phyloP scores from a whole-genome alignment of 768 basidiomycete genomes.

The Tylopilus felleus region DNA sequence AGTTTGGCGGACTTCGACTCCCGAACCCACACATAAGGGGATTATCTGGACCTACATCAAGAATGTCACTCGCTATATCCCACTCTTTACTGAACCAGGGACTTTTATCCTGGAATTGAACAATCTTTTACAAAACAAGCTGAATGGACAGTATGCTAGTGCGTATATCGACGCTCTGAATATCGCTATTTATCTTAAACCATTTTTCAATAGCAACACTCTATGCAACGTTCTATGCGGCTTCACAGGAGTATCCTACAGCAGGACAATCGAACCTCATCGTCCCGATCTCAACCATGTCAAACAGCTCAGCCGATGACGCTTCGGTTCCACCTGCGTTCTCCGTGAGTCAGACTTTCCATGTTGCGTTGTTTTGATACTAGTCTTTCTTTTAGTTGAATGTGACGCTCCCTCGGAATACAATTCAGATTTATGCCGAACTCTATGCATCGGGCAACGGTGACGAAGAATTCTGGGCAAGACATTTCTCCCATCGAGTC shows the following conservation, averaged over 20 bases:
- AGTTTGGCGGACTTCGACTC: slow-evolving; percentile 82
- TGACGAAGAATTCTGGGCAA: slow-evolving; percentile 77
- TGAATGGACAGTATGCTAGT: slow-evolving; percentile 73
- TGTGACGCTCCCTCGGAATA: slow-evolving; percentile 66
- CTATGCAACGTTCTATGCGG: slow-evolving; percentile 68
- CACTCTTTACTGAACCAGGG: slow-evolving; percentile 65
- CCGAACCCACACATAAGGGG: slow-evolving; percentile 66
- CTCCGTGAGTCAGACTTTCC: slow-evolving; percentile 42
- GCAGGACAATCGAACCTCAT: slow-evolving; percentile 61
- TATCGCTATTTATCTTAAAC: neutral
- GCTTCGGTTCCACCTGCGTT: slow-evolving; percentile 73
- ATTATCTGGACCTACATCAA: slow-evolving; percentile 79
- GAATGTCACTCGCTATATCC: slow-evolving; percentile 69
- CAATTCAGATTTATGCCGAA: slow-evolving; percentile 66
- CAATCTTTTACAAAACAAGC: slow-evolving; percentile 55
- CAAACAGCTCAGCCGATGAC: slow-evolving; percentile 63
- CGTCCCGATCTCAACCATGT: slow-evolving; percentile 65
- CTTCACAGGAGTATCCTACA: slow-evolving; percentile 53
- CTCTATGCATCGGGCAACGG: slow-evolving; percentile 67
- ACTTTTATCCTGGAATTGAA: slow-evolving; percentile 72
- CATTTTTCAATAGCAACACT: slow-evolving; percentile 49
- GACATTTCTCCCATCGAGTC: slow-evolving; percentile 5
- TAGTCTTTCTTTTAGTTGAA: slow-evolving; percentile 43
- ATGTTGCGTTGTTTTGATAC: neutral
- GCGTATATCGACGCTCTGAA: slow-evolving; percentile 13